phyloP scores from a whole-genome alignment of 768 basidiomycete genomes.

The Hydnomerulius pinastri region DNA sequence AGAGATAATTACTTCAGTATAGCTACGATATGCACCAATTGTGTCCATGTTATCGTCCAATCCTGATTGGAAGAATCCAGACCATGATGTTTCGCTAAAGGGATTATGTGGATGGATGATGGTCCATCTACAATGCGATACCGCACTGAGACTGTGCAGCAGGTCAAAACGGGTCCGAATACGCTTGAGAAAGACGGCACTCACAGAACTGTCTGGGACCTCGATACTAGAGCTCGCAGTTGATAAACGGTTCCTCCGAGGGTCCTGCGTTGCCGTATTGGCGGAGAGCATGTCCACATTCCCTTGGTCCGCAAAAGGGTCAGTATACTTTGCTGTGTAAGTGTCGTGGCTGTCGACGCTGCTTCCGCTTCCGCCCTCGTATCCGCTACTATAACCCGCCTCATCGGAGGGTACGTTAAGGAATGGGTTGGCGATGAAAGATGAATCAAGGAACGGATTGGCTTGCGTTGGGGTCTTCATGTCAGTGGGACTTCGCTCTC shows the following conservation, averaged over 20 bases:
- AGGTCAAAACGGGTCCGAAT: background rate
- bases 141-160: conserved; percentile 7
- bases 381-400: no score
- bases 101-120: background rate
- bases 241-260: conserved; percentile 2
- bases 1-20: no score
- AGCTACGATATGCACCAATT: no score
- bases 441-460: background rate
- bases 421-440: conserved; percentile 1
- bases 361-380: background rate
- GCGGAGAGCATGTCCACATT: background rate
- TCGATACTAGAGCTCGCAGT: conserved; percentile 4
- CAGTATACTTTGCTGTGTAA: background rate
- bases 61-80: background rate
- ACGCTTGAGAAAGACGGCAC: background rate
- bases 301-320: background rate
- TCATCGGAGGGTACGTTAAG: background rate
- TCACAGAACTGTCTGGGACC: conserved; percentile 5
- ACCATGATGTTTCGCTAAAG: background rate
- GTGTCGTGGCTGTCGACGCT: conserved; percentile 1
- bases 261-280: background rate
- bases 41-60: background rate
- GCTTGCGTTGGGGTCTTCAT: background rate
- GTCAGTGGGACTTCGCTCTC: background rate
- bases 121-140: conserved; percentile 2